Evolutionary conservation across 345 rosid species (phyloP).

Genomic region (Eucalyptus polyanthemos): DNA sequence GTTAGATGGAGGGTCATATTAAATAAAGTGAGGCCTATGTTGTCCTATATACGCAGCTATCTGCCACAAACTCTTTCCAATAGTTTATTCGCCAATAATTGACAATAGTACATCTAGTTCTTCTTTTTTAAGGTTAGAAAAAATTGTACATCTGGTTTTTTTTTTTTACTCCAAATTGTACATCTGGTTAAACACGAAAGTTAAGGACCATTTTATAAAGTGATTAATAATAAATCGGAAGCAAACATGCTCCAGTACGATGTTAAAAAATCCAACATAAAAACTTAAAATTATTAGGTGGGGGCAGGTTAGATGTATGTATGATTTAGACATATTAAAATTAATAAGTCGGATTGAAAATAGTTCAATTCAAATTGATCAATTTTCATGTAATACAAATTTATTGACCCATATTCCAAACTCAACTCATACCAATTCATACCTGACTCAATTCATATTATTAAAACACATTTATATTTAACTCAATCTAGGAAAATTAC

Average conservation of each 20-base stretch:
- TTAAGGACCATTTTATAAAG: background rate
- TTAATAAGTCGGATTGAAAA: rapidly evolving
- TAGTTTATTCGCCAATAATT: too few species aligned
- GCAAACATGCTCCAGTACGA: background rate
- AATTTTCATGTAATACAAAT: too few species aligned
- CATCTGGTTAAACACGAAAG: background rate
- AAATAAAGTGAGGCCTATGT: background rate
- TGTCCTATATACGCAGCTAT: background rate
- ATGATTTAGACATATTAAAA: too few species aligned
- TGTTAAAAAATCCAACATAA: background rate
- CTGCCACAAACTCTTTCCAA: background rate
- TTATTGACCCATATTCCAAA: too few species aligned
- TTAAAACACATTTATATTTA: rapidly evolving
- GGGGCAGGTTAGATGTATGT: background rate
- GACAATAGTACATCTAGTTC: too few species aligned
- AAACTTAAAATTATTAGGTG: background rate
- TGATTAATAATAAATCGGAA: too few species aligned
- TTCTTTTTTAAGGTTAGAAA: too few species aligned
- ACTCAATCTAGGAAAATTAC: too few species aligned
- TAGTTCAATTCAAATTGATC: rapidly evolving
- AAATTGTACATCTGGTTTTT: too few species aligned
- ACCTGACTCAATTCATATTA: rapidly evolving
- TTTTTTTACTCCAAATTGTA: too few species aligned
- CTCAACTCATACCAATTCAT: too few species aligned
- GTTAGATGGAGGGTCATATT: background rate